A percentile compares a stretch with the other conserved stretches of the same genome.
Evolutionary conservation across 2,329 filamentous ascomycete species (phyloP).

Genomic region (Epichloe gansuensis): DNA sequence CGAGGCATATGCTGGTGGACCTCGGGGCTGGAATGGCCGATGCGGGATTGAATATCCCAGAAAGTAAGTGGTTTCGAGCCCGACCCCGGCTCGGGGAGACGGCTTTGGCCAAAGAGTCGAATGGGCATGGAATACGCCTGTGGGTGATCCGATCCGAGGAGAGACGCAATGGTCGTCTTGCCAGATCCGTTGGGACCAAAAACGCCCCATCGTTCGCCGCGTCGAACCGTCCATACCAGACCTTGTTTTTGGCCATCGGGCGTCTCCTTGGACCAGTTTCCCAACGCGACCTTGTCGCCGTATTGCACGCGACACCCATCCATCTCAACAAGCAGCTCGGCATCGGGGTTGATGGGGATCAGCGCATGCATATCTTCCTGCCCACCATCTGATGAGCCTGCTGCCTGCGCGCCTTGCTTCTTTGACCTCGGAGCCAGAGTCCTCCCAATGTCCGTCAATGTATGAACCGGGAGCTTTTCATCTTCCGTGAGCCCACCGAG

Average conservation of each 20-base stretch:
- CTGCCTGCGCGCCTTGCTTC: slow-evolving; percentile 7
- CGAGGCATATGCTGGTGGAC: slow-evolving; percentile 88
- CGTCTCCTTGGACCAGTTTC: slow-evolving; percentile 60
- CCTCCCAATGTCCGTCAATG: slow-evolving; percentile 38
- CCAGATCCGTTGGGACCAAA: slow-evolving; percentile 92
- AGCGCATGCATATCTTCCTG: slow-evolving; percentile 10
- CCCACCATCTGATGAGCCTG: not conserved
- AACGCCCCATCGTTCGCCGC: slow-evolving; percentile 80
- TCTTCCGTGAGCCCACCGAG: slow-evolving; percentile 33
- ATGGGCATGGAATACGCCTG: slow-evolving; percentile 87
- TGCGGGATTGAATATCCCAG: slow-evolving; percentile 80
- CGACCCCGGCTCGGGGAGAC: slow-evolving; percentile 62
- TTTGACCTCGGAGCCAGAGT: slow-evolving; percentile 20
- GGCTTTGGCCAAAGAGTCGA: slow-evolving; percentile 69
- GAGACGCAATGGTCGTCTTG: slow-evolving; percentile 85
- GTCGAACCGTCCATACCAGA: slow-evolving; percentile 69
- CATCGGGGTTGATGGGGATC: slow-evolving; percentile 20
- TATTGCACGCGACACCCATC: slow-evolving; percentile 73
- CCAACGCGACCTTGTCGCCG: slow-evolving; percentile 62
- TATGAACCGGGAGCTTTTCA: slow-evolving; percentile 33
- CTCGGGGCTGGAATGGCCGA: slow-evolving; percentile 90
- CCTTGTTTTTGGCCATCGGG: slow-evolving; percentile 43
- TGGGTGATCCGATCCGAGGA: slow-evolving; percentile 92
- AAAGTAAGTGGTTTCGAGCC: slow-evolving; percentile 63
- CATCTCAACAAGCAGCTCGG: slow-evolving; percentile 77